Evolutionary conservation across 176 grass and related monocot species (phyloP).

Genomic region (Bolboschoenus planiculmis): DNA sequence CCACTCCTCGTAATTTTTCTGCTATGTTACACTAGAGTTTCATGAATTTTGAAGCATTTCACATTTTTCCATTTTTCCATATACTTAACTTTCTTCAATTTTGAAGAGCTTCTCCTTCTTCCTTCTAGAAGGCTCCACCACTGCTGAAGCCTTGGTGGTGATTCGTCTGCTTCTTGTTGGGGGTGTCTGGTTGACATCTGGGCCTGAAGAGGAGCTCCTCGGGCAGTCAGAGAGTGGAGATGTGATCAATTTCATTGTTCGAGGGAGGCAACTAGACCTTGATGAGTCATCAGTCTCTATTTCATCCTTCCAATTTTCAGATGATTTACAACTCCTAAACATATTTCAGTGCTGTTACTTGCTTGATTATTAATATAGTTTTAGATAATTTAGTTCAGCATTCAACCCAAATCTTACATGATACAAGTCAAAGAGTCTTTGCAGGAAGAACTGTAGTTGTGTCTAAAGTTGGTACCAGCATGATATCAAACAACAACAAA

Average conservation of each 20-base stretch:
- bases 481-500: neutral
- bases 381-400: neutral
- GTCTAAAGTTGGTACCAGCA: neutral
- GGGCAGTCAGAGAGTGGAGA: conserved; percentile 62
- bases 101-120: conserved; percentile 67
- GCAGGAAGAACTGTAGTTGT: neutral
- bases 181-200: conserved; percentile 27
- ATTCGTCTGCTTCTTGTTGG: conserved; percentile 46
- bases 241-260: conserved; percentile 43
- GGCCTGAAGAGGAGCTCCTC: conserved; percentile 45
- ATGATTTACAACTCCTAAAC: conserved; percentile 4
- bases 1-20: neutral
- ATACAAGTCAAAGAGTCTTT: neutral
- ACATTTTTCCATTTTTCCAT: neutral
- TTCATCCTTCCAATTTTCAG: conserved; percentile 15
- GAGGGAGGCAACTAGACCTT: conserved; percentile 50
- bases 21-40: neutral
- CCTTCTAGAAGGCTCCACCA: conserved; percentile 53
- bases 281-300: conserved; percentile 37
- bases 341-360: neutral
- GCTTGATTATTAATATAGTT: neutral
- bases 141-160: conserved; percentile 2
- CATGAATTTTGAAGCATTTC: neutral
- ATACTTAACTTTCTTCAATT: conserved; percentile 93
- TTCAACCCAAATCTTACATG: neutral